Conservation (phyloP, 1,284 basidiomycete genomes). For the Trametes pubescens region DNA sequence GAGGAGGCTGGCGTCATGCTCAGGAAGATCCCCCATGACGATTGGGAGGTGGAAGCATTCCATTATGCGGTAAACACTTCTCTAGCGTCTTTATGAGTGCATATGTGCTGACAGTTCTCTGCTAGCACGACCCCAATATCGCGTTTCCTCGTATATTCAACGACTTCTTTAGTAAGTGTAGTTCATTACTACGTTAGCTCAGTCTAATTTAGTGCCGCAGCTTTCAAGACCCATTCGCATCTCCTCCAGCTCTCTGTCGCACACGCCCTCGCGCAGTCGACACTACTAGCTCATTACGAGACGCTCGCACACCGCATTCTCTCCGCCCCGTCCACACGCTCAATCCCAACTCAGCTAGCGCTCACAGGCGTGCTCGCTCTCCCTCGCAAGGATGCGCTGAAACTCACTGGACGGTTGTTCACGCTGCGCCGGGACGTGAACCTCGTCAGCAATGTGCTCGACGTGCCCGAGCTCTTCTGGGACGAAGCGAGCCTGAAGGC, state of each 20-base stretch:
- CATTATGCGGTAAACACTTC: conserved; percentile 73
- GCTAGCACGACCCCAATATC: conserved; percentile 86
- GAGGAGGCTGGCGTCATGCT: conserved; percentile 75
- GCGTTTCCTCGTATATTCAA: conserved; percentile 89
- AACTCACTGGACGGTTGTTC: conserved; percentile 87
- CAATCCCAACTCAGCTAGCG: conserved; percentile 89
- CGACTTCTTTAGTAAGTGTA: conserved; percentile 84
- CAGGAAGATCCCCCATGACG: conserved; percentile 65
- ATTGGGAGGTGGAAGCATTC: conserved; percentile 92
- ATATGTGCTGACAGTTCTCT: conserved; percentile 1
- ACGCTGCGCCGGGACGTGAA: conserved; percentile 92
- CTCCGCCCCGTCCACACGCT: conserved; percentile 76
- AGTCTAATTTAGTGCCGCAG: conserved; percentile 46
- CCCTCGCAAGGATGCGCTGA: conserved; percentile 84
- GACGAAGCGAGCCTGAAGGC: conserved; percentile 90
- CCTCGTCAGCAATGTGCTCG: conserved; percentile 92
- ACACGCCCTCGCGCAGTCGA: conserved; percentile 95
- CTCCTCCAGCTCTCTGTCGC: conserved; percentile 90
- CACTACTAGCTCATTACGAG: conserved; percentile 91
- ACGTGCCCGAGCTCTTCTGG: conserved; percentile 97
- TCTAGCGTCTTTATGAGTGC: background rate
- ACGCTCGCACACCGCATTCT: conserved; percentile 82
- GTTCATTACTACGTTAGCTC: background rate
- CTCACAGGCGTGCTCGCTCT: conserved; percentile 81
- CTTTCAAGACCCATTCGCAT: conserved; percentile 89